Evolutionary conservation across 129 eudicot genomes (phyloP), one percentile per base, ranked within the genome.

Genomic region (Silybum marianum): DNA sequence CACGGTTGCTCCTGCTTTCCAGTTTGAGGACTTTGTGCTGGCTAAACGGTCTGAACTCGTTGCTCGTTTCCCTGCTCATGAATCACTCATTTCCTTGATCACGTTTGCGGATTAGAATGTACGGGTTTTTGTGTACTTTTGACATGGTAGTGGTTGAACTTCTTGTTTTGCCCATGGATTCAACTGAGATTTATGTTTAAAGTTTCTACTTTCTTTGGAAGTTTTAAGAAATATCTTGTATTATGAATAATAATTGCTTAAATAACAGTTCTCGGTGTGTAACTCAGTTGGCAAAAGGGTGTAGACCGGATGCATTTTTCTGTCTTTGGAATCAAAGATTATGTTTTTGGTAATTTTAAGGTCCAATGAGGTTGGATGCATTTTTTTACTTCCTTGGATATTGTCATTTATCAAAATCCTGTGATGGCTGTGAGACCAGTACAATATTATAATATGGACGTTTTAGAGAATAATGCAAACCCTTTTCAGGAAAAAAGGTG

Each of bases 1-100:
- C 89, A 95, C 99, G 16, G 94, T 97, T 83, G 99, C 99, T 16
- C 99, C 99, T 5, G 99, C 95, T 6, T 95, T 95, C 85, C 94
- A 95, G 89, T 95, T 85, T 83, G 94, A 88, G 38, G 99, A 95
- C 81, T 95, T 95, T 87, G 99, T 92, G 86, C 78, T 95, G 46
- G 97, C 97, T 21, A 95, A 92, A 60, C 88, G 87, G 51, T 86
- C 93, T 30, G 90, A 92, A 32, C 91, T 95, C 63, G 46, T 88
- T 76, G 81, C 90, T 6, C 85, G 71, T 38, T 95, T 95, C 75
- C 97, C 99, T 18, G 80, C 81, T 36, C 82, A 89, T 25, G 84
- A 87, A 78, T 84, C 97, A 6, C 96, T 95, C 44, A 62, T 92
- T 71, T 40, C 92, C 69, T 69, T 89, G 76, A 89, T 95, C 82